Conservation (phyloP, 129 eudicot genomes). For the Rutidosis leptorrhynchoides region DNA sequence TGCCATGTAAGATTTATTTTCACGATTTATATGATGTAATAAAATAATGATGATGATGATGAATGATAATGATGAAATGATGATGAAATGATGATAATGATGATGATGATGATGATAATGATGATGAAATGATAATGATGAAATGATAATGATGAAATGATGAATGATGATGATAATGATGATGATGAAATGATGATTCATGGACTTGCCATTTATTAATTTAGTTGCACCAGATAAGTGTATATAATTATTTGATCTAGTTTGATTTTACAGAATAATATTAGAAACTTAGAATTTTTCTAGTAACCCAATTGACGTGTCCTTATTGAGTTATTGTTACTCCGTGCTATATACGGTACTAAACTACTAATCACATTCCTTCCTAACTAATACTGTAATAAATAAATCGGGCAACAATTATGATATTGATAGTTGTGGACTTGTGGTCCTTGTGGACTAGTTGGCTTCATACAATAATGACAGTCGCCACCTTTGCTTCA, state of each 20-base stretch:
- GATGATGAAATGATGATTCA: too few relatives aligned
- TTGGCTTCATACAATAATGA: conserved; percentile 9
- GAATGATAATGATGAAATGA: too few relatives aligned
- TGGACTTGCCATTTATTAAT: not conserved
- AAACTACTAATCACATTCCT: conserved; percentile 11
- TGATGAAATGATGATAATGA: too few relatives aligned
- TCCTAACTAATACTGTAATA: not conserved
- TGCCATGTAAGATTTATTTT: too few relatives aligned
- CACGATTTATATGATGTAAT: too few relatives aligned
- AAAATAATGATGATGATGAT: too few relatives aligned
- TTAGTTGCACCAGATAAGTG: not conserved
- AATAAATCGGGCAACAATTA: conserved; percentile 16
- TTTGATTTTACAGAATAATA: not conserved
- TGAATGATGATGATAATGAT: too few relatives aligned
- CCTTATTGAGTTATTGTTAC: not conserved
- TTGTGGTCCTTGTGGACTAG: not conserved
- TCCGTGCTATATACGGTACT: too few relatives aligned
- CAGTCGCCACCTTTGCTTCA: conserved; percentile 26
- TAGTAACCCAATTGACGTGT: conserved; percentile 21
- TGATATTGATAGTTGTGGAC: conserved; percentile 19
- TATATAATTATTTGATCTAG: too few relatives aligned
- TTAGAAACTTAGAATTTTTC: not conserved
- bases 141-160: too few relatives aligned
- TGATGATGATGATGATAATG: too few relatives aligned
- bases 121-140: too few relatives aligned